Evolutionary conservation across 2,329 filamentous ascomycete genomes (phyloP).

Genomic region (Aspergillus sp.): DNA sequence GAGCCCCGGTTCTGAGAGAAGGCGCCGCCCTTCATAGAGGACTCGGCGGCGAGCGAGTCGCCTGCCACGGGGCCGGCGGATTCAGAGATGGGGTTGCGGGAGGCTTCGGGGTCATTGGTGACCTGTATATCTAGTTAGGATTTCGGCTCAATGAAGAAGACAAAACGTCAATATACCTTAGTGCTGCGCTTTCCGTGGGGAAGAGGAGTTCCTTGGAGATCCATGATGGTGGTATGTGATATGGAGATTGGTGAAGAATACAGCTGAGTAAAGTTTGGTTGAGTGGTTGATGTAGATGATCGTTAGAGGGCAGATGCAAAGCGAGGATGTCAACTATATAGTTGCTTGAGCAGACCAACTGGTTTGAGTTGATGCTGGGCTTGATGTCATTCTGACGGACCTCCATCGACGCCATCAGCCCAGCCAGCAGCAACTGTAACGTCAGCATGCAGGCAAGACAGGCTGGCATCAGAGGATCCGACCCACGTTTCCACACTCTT

Average conservation of each 20-base stretch:
- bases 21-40: slow-evolving; percentile 56
- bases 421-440: background rate
- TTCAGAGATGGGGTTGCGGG: slow-evolving; percentile 57
- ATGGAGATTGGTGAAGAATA: background rate
- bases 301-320: too few relatives aligned
- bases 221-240: slow-evolving; percentile 27
- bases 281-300: background rate
- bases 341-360: too few relatives aligned
- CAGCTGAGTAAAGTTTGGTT: background rate
- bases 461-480: background rate
- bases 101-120: slow-evolving; percentile 48
- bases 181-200: slow-evolving; percentile 29
- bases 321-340: too few relatives aligned
- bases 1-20: slow-evolving; percentile 61
- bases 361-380: background rate
- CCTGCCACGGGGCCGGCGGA: slow-evolving; percentile 60
- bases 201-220: slow-evolving; percentile 40
- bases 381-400: slow-evolving; percentile 35
- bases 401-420: background rate
- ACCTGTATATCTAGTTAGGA: slow-evolving; percentile 14
- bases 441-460: slow-evolving; percentile 26
- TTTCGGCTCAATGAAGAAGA: background rate
- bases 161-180: slow-evolving; percentile 27
- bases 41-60: slow-evolving; percentile 76
- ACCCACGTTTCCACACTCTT: too few relatives aligned